Evolutionary conservation across 306 rosid genomes (phyloP).

Genomic region (Cicer bijugum): DNA sequence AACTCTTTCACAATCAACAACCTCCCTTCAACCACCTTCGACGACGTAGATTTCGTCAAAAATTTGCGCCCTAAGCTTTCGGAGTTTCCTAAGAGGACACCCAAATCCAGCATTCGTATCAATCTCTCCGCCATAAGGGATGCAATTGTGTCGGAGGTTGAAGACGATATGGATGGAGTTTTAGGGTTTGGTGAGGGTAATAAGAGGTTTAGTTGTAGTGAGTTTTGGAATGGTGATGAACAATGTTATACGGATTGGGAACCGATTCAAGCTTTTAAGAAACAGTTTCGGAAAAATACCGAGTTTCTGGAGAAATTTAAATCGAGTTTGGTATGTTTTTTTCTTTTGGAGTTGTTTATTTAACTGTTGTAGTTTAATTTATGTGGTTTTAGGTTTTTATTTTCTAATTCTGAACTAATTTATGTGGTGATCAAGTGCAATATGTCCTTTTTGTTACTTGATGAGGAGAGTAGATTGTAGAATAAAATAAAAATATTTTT

Average conservation of each 20-base stretch:
- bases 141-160: slow-evolving; percentile 75
- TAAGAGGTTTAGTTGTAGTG: slow-evolving; percentile 50
- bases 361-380: background rate
- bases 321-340: slow-evolving; percentile 64
- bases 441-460: background rate
- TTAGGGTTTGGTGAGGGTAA: slow-evolving; percentile 52
- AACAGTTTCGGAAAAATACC: slow-evolving; percentile 77
- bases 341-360: background rate
- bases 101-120: slow-evolving; percentile 70
- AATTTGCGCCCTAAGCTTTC: slow-evolving; percentile 79
- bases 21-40: slow-evolving; percentile 36
- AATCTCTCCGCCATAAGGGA: slow-evolving; percentile 77
- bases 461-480: background rate
- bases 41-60: slow-evolving; percentile 78
- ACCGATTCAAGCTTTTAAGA: slow-evolving; percentile 85
- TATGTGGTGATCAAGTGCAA: background rate
- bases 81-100: slow-evolving; percentile 61
- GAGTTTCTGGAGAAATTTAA: slow-evolving; percentile 83
- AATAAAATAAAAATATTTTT: background rate
- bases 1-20: slow-evolving; percentile 52
- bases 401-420: background rate
- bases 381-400: background rate
- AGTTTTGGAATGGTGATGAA: slow-evolving; percentile 63
- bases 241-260: slow-evolving; percentile 64
- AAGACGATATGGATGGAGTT: slow-evolving; percentile 48